Percentiles rank a stretch among this genome's conserved stretches.
Evolutionary conservation across 179 eudicot genomes (phyloP).

Genomic region (Beta macrorhiza): DNA sequence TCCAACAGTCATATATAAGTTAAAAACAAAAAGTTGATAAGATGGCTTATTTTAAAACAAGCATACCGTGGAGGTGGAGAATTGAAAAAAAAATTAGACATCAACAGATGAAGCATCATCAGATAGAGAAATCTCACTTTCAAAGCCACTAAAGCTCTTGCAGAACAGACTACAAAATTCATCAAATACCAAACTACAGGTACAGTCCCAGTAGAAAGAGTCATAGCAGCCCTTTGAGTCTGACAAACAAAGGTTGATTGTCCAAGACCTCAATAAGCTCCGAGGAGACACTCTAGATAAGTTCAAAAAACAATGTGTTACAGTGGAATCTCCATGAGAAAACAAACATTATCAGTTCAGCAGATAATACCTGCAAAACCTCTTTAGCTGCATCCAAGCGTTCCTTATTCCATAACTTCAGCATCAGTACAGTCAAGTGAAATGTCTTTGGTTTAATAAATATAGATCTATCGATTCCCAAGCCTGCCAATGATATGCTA

Average conservation of each 20-base stretch:
- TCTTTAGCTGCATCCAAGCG: slow-evolving; percentile 64
- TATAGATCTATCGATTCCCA: slow-evolving; percentile 76
- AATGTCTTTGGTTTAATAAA: slow-evolving; percentile 72
- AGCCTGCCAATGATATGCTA: slow-evolving; percentile 38
- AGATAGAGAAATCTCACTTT: background rate
- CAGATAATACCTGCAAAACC: slow-evolving; percentile 67
- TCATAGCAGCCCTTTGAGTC: slow-evolving; percentile 86
- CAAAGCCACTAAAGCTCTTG: background rate
- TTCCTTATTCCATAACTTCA: slow-evolving; percentile 89
- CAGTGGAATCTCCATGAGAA: background rate
- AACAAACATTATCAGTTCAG: slow-evolving; percentile 5
- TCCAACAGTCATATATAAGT: no score
- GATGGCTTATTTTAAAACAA: no score
- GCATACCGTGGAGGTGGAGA: background rate
- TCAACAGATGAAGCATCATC: background rate
- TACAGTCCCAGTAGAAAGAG: slow-evolving; percentile 15
- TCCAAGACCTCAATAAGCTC: slow-evolving; percentile 69
- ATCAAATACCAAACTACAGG: slow-evolving; percentile 3
- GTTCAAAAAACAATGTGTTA: slow-evolving; percentile 24
- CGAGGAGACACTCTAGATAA: slow-evolving; percentile 58
- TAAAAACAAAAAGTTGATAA: no score
- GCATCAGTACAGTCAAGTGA: slow-evolving; percentile 87
- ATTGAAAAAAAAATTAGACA: background rate
- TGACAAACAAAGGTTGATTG: slow-evolving; percentile 59
- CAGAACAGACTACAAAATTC: background rate